Percentiles rank a stretch among this genome's conserved stretches.
Evolutionary conservation across 1,284 basidiomycete genomes (phyloP).

Genomic region (Irpex sp.): DNA sequence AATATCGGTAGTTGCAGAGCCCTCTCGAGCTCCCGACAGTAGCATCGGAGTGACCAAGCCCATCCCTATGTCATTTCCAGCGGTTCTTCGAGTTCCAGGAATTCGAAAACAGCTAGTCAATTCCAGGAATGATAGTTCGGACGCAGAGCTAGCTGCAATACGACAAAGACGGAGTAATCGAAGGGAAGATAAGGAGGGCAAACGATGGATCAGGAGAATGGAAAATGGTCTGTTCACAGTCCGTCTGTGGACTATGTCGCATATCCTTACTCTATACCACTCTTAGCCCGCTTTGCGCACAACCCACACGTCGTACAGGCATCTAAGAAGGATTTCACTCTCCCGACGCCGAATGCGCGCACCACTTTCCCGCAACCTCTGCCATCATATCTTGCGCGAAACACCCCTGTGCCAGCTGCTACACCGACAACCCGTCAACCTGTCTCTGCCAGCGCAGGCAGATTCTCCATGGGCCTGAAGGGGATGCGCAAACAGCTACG

Average conservation of each 20-base stretch:
- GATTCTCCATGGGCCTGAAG: conserved; percentile 69
- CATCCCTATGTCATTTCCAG: conserved; percentile 64
- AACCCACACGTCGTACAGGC: conserved; percentile 67
- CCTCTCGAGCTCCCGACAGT: not conserved
- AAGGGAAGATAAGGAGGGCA: conserved; percentile 62
- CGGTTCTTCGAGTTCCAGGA: conserved; percentile 55
- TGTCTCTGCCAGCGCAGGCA: conserved; percentile 58
- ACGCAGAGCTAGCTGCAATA: conserved; percentile 12
- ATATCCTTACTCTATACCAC: not conserved
- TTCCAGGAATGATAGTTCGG: conserved; percentile 25
- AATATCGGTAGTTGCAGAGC: not conserved
- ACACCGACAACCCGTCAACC: conserved; percentile 38
- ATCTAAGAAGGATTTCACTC: conserved; percentile 45
- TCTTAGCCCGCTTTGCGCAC: conserved; percentile 56
- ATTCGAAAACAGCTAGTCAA: conserved; percentile 48
- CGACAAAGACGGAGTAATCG: conserved; percentile 32
- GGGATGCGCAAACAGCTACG: conserved; percentile 67
- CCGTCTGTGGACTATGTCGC: not conserved
- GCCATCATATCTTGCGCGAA: conserved; percentile 61
- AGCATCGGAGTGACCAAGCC: conserved; percentile 22
- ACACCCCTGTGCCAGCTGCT: conserved; percentile 42
- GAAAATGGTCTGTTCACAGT: conserved; percentile 58
- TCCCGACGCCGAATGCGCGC: conserved; percentile 37
- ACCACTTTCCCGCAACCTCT: conserved; percentile 72
- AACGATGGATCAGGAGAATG: conserved; percentile 65